Evolutionary conservation across 2,329 filamentous ascomycete genomes (phyloP), one percentile per base, ranked within the genome.

Genomic region (Neobulgaria alba): DNA sequence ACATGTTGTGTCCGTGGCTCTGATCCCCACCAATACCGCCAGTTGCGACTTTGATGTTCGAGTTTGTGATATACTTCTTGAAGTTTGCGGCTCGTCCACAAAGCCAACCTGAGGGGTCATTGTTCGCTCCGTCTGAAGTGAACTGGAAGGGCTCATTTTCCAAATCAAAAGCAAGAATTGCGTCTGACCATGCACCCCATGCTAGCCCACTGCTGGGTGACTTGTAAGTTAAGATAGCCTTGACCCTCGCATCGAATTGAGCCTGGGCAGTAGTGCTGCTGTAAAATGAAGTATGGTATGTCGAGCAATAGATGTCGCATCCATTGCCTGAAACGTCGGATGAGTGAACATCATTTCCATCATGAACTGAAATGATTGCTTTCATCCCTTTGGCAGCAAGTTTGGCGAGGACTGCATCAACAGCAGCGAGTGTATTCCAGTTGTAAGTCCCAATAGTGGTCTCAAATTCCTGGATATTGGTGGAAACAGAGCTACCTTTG

Each of bases 121-220:
- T 35, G n/a, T 35, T 35, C 4, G 19, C 17, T 9, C 33, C 33
- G 10, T 35, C 19, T 8, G n/a, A 18, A 12, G 17, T 17, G 15
- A 19, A 35, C 17, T 35, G 33, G 17, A 35, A 35, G 5, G 33
- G 33, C 20, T 35, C 33, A n/a, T 35, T 35, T n/a, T 35, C 16
- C 5, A 35, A 18, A 20, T 35, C 33, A n/a, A 35, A 35, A 12
- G 33, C 33, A 18, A 35, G 33, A 10, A 35, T 35, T 10, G 33
- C 33, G 12, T 35, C 33, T 10, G 33, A 35, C 33, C 33, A 35
- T n/a, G 17, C 15, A 3, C 33, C 33, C 33, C 18, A 35, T 35
- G 17, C n/a, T 9, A 19, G 5, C 3, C 33, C 33, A n/a, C 18
- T 18, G 33, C 15, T 35, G 5, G 33, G 33, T 3, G 33, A 35